Evolutionary conservation across 768 basidiomycete genomes (phyloP).

Genomic region (Leucocoprinus sp.): DNA sequence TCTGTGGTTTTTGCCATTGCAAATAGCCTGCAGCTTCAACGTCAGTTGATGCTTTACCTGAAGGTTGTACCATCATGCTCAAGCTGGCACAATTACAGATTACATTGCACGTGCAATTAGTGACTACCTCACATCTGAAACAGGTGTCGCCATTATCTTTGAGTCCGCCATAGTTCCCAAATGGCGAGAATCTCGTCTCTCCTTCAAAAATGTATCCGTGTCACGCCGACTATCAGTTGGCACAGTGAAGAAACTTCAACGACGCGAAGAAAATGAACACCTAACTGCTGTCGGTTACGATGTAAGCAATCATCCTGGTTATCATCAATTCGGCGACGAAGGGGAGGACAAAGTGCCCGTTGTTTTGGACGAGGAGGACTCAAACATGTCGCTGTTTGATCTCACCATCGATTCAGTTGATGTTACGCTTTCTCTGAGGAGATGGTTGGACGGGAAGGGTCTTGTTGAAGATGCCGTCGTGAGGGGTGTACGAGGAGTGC

Average conservation of each 20-base stretch:
- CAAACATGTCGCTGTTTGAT: slow-evolving; percentile 87
- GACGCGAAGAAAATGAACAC: slow-evolving; percentile 28
- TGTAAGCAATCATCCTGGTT: slow-evolving; percentile 67
- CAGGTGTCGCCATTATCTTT: slow-evolving; percentile 90
- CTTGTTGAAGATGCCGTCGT: slow-evolving; percentile 85
- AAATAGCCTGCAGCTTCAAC: slow-evolving; percentile 82
- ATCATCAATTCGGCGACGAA: slow-evolving; percentile 46
- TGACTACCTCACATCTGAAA: slow-evolving; percentile 87
- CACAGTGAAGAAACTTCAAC: slow-evolving; percentile 14
- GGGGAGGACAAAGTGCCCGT: slow-evolving; percentile 33
- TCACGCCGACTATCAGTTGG: slow-evolving; percentile 58
- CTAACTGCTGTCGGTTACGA: slow-evolving; percentile 65
- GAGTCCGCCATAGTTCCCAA: slow-evolving; percentile 98
- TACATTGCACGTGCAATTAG: slow-evolving; percentile 84
- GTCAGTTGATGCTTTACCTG: slow-evolving; percentile 29
- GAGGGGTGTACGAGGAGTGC: slow-evolving; percentile 87
- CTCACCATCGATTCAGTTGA: slow-evolving; percentile 92
- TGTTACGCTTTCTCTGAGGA: slow-evolving; percentile 82
- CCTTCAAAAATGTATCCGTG: slow-evolving; percentile 94
- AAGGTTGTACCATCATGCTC: neutral
- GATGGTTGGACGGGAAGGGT: slow-evolving; percentile 96
- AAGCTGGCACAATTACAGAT: slow-evolving; percentile 33
- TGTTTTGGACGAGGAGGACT: slow-evolving; percentile 38
- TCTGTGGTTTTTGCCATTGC: slow-evolving; percentile 85
- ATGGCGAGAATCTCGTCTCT: slow-evolving; percentile 93